These are phyloP conservation scores for Colletotrichum sp. DNA, from an alignment of 2,329 filamentous ascomycete genomes.

Conservation along the genomic window DNA sequence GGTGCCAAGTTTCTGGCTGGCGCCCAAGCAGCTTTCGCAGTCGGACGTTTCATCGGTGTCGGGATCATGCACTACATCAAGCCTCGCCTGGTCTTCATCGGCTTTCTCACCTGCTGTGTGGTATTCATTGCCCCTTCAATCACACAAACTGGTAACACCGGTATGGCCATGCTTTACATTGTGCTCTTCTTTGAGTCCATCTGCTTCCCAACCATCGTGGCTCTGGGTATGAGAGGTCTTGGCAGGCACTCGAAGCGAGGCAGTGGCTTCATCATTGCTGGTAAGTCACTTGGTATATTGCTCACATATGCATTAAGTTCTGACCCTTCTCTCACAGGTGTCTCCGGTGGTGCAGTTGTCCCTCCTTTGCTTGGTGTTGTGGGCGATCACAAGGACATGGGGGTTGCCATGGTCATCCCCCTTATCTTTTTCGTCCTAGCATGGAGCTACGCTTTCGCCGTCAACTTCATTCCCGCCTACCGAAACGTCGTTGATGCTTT, in stretches of 20 bases:
- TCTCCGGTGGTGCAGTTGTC: slow-evolving; percentile 74
- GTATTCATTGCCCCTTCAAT: slow-evolving; percentile 57
- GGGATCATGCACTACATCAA: slow-evolving; percentile 48
- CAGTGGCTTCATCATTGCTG: slow-evolving; percentile 63
- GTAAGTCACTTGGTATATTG: slow-evolving; percentile 31
- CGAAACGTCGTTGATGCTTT: slow-evolving; percentile 65
- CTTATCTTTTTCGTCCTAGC: slow-evolving; percentile 62
- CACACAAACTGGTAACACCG: slow-evolving; percentile 48
- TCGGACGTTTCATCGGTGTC: slow-evolving; percentile 72
- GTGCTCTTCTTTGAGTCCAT: slow-evolving; percentile 63
- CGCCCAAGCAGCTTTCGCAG: slow-evolving; percentile 73
- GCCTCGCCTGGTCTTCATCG: slow-evolving; percentile 38
- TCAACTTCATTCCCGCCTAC: slow-evolving; percentile 72
- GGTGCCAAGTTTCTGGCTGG: slow-evolving; percentile 74
- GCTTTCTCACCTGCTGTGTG: slow-evolving; percentile 53
- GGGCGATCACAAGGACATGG: slow-evolving; percentile 52
- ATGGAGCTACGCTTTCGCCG: slow-evolving; percentile 59
- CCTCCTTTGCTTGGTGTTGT: slow-evolving; percentile 74
- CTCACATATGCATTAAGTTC: slow-evolving; percentile 49
- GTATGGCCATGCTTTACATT: slow-evolving; percentile 59
- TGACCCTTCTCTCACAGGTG: slow-evolving; percentile 64
- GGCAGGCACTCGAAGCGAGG: slow-evolving; percentile 80
- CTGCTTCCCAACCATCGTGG: slow-evolving; percentile 64
- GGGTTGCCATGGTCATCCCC: slow-evolving; percentile 70
- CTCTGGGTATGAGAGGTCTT: slow-evolving; percentile 60